Percentiles rank a stretch among this genome's conserved stretches.
These are phyloP conservation scores for Lanmaoa rubissima DNA, from an alignment of 768 basidiomycete species.

Conservation along the genomic window DNA sequence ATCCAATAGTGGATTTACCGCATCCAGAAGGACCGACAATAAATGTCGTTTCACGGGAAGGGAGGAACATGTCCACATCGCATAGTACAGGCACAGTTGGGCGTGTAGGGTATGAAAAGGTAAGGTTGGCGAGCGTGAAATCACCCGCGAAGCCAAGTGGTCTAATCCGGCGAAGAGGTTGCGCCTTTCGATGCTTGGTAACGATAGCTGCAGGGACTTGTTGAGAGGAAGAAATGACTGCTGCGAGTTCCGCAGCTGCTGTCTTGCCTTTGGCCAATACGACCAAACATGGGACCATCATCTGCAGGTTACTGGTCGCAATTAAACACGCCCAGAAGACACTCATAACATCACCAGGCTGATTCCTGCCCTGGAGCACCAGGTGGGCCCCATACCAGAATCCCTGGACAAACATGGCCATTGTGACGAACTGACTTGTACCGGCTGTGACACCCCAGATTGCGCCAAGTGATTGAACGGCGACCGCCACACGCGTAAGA, in stretches of 20 bases:
- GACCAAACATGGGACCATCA: slow-evolving; percentile 81
- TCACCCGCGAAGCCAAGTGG: slow-evolving; percentile 71
- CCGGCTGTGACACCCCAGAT: slow-evolving; percentile 78
- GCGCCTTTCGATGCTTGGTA: slow-evolving; percentile 13
- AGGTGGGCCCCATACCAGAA: slow-evolving; percentile 95
- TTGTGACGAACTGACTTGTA: slow-evolving; percentile 74
- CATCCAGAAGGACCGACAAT: slow-evolving; percentile 78
- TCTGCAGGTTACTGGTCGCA: slow-evolving; percentile 83
- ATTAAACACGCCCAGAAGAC: slow-evolving; percentile 98
- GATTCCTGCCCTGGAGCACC: slow-evolving; percentile 70
- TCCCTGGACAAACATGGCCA: slow-evolving; percentile 93
- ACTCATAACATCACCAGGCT: slow-evolving; percentile 84
- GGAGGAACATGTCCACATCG: slow-evolving; percentile 64
- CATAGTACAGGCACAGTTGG: slow-evolving; percentile 57
- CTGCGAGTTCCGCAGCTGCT: slow-evolving; percentile 29
- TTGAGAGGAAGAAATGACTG: slow-evolving; percentile 33
- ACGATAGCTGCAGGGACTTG: slow-evolving; percentile 31
- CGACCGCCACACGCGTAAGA: slow-evolving; percentile 42
- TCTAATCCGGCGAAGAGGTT: slow-evolving; percentile 57
- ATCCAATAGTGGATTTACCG: slow-evolving; percentile 72
- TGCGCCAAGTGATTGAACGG: slow-evolving; percentile 53
- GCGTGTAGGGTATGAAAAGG: slow-evolving; percentile 74
- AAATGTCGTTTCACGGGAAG: slow-evolving; percentile 72
- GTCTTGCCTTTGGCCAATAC: slow-evolving; percentile 63
- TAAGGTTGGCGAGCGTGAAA: slow-evolving; percentile 55